These are phyloP conservation scores for Halophytophthora batemanensis DNA, from an alignment of 352 stramenopile genomes.

Conservation along the genomic window DNA sequence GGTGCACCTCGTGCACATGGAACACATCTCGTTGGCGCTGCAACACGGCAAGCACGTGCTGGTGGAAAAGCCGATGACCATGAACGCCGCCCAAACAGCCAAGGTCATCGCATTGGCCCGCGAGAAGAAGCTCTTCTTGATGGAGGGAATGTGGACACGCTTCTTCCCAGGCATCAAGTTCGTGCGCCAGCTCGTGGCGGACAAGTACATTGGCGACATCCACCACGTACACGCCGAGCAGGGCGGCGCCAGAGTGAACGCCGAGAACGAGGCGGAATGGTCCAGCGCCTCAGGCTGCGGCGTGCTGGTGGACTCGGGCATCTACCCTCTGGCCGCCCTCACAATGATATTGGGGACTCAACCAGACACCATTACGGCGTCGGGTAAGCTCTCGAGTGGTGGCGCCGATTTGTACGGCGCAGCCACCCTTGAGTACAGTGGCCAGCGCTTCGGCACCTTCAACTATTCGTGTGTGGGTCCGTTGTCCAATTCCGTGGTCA, in stretches of 20 bases:
- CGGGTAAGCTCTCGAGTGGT: slow-evolving; percentile 34
- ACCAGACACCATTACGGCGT: slow-evolving; percentile 40
- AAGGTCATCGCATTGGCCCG: slow-evolving; percentile 59
- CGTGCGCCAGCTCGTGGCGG: slow-evolving; percentile 52
- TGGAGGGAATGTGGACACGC: slow-evolving; percentile 86
- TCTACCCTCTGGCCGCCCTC: slow-evolving; percentile 77
- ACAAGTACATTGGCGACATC: slow-evolving; percentile 61
- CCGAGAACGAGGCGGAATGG: slow-evolving; percentile 51
- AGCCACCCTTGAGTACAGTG: slow-evolving; percentile 49
- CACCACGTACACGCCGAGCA: slow-evolving; percentile 63
- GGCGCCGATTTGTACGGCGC: slow-evolving; percentile 51
- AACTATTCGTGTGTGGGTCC: slow-evolving; percentile 55
- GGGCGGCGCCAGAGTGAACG: slow-evolving; percentile 11
- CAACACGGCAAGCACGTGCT: slow-evolving; percentile 89
- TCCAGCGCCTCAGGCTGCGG: slow-evolving; percentile 55
- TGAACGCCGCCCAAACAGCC: slow-evolving; percentile 77
- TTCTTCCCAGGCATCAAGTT: slow-evolving; percentile 77
- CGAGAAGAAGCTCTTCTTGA: slow-evolving; percentile 73
- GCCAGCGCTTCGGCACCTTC: slow-evolving; percentile 44
- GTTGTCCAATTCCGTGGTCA: slow-evolving; percentile 60
- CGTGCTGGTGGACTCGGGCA: slow-evolving; percentile 69
- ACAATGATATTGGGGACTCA: slow-evolving; percentile 57
- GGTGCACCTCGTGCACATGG: slow-evolving; percentile 82
- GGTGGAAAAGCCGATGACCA: slow-evolving; percentile 92
- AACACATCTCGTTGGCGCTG: slow-evolving; percentile 74